Evolutionary conservation across 2,329 filamentous ascomycete species (phyloP).

Genomic region (Cordyceps sp.): DNA sequence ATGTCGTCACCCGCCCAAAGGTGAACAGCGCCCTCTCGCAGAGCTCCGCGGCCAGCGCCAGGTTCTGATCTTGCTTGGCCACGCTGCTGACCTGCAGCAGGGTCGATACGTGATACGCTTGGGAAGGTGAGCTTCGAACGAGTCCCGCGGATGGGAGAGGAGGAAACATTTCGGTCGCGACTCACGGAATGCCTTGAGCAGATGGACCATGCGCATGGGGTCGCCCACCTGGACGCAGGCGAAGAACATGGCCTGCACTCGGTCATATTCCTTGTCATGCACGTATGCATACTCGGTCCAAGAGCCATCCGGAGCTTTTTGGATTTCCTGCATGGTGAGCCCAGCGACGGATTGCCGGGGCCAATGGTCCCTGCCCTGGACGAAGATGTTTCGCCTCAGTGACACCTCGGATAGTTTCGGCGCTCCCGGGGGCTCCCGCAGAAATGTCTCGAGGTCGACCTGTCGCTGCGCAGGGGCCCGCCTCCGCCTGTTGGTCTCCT

Average conservation of each 20-base stretch:
- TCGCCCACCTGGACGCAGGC: slow-evolving; percentile 68
- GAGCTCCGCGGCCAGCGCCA: slow-evolving; percentile 70
- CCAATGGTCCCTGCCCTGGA: slow-evolving; percentile 80
- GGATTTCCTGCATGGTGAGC: slow-evolving; percentile 56
- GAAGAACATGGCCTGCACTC: slow-evolving; percentile 61
- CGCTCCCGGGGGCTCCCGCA: slow-evolving; percentile 34
- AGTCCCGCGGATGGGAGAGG: no score
- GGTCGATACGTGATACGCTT: slow-evolving; percentile 76
- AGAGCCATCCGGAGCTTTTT: slow-evolving; percentile 29
- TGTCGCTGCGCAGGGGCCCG: slow-evolving; percentile 24
- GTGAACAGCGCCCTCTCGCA: slow-evolving; percentile 84
- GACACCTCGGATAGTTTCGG: slow-evolving; percentile 55
- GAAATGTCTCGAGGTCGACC: slow-evolving; percentile 39
- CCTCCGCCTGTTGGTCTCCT: slow-evolving; percentile 19
- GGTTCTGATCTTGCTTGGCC: slow-evolving; percentile 80
- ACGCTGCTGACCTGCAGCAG: slow-evolving; percentile 89
- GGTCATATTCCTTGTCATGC: slow-evolving; percentile 59
- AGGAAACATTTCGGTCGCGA: slow-evolving; percentile 4
- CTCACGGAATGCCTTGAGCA: slow-evolving; percentile 34
- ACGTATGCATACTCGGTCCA: slow-evolving; percentile 58
- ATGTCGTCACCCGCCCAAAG: slow-evolving; percentile 77
- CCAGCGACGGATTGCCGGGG: slow-evolving; percentile 65
- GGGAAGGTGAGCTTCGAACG: not conserved
- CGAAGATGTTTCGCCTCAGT: slow-evolving; percentile 63
- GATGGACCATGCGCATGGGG: slow-evolving; percentile 62